Percentiles rank a stretch among this genome's conserved stretches.
Evolutionary conservation across 305 asterid species (phyloP).

Genomic region (Solanum hybrid): DNA sequence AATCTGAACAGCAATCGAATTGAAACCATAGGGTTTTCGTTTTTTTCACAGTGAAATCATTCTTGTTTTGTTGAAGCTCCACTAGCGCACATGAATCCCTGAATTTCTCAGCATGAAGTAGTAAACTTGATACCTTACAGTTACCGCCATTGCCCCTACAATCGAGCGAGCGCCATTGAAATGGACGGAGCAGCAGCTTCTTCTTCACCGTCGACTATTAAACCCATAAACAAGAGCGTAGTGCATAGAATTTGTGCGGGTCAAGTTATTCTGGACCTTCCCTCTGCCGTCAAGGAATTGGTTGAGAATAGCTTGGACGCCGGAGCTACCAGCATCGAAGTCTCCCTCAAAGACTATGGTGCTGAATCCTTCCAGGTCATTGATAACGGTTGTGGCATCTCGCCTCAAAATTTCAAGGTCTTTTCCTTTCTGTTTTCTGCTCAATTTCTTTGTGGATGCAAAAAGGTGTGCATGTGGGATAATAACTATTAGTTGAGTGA

Average conservation of each 20-base stretch:
- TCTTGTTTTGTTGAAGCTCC: neutral
- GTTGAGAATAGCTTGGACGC: slow-evolving; percentile 98
- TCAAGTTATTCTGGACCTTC: slow-evolving; percentile 81
- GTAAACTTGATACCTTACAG: neutral
- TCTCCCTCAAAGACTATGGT: slow-evolving; percentile 68
- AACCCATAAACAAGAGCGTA: slow-evolving; percentile 56
- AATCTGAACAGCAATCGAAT: neutral
- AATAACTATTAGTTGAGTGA: neutral
- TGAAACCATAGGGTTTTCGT: neutral
- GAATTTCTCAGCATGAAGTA: neutral
- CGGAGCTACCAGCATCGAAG: slow-evolving; percentile 80
- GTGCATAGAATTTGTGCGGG: slow-evolving; percentile 87
- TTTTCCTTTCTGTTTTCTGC: neutral
- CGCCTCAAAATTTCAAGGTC: slow-evolving; percentile 73
- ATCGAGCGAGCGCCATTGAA: neutral
- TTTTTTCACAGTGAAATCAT: neutral
- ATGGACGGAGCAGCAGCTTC: slow-evolving; percentile 21
- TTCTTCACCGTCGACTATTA: slow-evolving; percentile 15
- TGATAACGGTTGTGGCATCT: slow-evolving; percentile 86
- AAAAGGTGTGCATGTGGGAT: neutral
- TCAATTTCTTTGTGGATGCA: neutral
- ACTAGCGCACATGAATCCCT: neutral
- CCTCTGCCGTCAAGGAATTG: slow-evolving; percentile 96
- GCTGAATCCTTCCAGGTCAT: slow-evolving; percentile 78
- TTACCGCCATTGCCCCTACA: neutral